Evolutionary conservation across 1,284 basidiomycete genomes (phyloP).

Genomic region (Ganoderma meredithae): DNA sequence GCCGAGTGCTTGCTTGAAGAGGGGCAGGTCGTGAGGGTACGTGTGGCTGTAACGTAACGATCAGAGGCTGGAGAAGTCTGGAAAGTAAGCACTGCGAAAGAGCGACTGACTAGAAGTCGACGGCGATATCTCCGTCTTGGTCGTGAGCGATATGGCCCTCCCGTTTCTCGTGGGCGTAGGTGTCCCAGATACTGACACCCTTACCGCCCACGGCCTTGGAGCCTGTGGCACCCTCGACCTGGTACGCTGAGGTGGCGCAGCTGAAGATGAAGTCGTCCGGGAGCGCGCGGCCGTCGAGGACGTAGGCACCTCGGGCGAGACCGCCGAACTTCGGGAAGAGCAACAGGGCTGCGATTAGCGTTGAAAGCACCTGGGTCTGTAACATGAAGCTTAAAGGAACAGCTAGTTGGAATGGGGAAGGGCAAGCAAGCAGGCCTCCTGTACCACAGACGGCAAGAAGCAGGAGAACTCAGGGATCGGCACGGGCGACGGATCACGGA

Average conservation of each 20-base stretch:
- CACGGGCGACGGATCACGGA: not conserved
- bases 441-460: not conserved
- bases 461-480: not conserved
- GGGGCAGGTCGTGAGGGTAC: not conserved
- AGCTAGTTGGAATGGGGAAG: not conserved
- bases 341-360: not conserved
- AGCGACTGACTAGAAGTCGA: slow-evolving; percentile 64
- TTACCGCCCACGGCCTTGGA: slow-evolving; percentile 62
- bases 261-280: slow-evolving; percentile 9
- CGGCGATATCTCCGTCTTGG: slow-evolving; percentile 68
- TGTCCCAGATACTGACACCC: slow-evolving; percentile 76
- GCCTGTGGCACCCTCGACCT: slow-evolving; percentile 61
- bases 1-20: slow-evolving; percentile 2
- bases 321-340: slow-evolving; percentile 11
- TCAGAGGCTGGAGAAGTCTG: slow-evolving; percentile 33
- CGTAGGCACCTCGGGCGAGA: slow-evolving; percentile 5
- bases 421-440: not conserved
- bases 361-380: not conserved
- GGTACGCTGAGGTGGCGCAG: slow-evolving; percentile 44
- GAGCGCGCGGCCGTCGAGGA: slow-evolving; percentile 6
- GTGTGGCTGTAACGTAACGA: slow-evolving; percentile 51
- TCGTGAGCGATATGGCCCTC: slow-evolving; percentile 62
- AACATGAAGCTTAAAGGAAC: not conserved
- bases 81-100: slow-evolving; percentile 56
- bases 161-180: slow-evolving; percentile 69